Base-by-base conservation (phyloP, 129 eudicot species). In the Sambucus nigra region DNA sequence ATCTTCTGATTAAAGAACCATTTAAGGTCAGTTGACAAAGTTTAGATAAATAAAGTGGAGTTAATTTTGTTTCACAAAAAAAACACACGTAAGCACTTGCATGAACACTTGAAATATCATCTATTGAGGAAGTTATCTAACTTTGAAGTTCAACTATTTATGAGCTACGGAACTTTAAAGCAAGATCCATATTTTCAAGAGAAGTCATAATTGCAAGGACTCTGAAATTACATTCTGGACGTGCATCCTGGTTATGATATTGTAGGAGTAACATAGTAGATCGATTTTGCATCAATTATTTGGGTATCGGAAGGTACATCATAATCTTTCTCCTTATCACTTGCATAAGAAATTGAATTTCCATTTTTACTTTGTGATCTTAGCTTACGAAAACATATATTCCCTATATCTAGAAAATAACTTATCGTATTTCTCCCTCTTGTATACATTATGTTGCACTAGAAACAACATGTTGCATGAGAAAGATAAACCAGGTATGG, bases 201-300 rank as follows among this genome's bases (percentile, higher is more conserved):
- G n/a, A n/a, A n/a, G n/a, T n/a, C n/a, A n/a, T n/a, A n/a, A n/a
- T n/a, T n/a, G n/a, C n/a, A n/a, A n/a, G n/a, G n/a, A n/a, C n/a
- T n/a, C n/a, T n/a, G n/a, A n/a, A n/a, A n/a, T n/a, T n/a, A n/a
- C n/a, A n/a, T n/a, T n/a, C n/a, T n/a, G n/a, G n/a, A n/a, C n/a
- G n/a, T n/a, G n/a, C n/a, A n/a, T n/a, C 97, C 97, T 89, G 59
- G 78, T 78, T 89, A 74, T 89, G 97, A 60, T 93, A 76, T 63
- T 25, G 97, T 95, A 65, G 95, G 80, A 66, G 97, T 93, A 55
- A 89, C 79, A 33, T 79, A 75, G 38, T 81, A 89, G 40, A 89
- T 79, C 22, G 84, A 74, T 76, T 77, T 81, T 41, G 88, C 75
- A 47, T 59, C 57, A 31, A 51, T 64, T 59, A 75, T 39, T 40